These are phyloP conservation scores for Limnanthes douglasii DNA, from an alignment of 345 rosid species.

Conservation along the genomic window DNA sequence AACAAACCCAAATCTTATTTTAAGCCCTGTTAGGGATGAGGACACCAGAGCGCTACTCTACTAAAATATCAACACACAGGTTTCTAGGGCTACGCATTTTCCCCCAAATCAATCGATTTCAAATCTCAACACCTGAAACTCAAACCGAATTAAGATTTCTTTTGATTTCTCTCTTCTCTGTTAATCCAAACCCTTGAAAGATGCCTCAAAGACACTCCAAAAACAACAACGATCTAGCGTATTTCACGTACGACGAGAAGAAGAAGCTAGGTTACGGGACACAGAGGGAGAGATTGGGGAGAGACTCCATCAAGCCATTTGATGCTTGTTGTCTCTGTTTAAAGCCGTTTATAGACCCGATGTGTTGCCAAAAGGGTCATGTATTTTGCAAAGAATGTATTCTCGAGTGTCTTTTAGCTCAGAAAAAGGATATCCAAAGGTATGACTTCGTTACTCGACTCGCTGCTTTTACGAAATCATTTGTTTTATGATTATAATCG, in stretches of 20 bases:
- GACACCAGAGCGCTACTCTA: too few relatives aligned
- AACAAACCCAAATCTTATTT: too few relatives aligned
- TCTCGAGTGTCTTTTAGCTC: slow-evolving; percentile 71
- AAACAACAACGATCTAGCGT: slow-evolving; percentile 93
- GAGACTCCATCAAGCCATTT: slow-evolving; percentile 88
- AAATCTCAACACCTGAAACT: too few relatives aligned
- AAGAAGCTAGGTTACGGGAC: slow-evolving; percentile 88
- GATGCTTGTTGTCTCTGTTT: slow-evolving; percentile 93
- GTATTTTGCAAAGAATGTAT: slow-evolving; percentile 87
- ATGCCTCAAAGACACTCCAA: slow-evolving; percentile 99
- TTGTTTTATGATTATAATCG: not conserved
- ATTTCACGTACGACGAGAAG: slow-evolving; percentile 98
- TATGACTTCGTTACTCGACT: slow-evolving; percentile 5
- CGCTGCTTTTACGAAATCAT: not conserved
- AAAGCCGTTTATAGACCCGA: slow-evolving; percentile 74
- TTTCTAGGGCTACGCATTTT: too few relatives aligned
- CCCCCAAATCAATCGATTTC: too few relatives aligned
- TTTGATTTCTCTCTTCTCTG: too few relatives aligned
- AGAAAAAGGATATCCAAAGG: slow-evolving; percentile 88
- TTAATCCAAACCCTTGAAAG: too few relatives aligned
- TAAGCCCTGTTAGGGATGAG: too few relatives aligned
- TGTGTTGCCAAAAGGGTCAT: slow-evolving; percentile 91
- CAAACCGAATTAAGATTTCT: too few relatives aligned
- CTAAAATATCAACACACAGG: too few relatives aligned
- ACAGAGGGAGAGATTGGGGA: slow-evolving; percentile 89